A percentile compares a stretch with the other conserved stretches of the same genome.
phyloP scores from a whole-genome alignment of 257 asterid species.

The Fraxinus pennsylvanica region DNA sequence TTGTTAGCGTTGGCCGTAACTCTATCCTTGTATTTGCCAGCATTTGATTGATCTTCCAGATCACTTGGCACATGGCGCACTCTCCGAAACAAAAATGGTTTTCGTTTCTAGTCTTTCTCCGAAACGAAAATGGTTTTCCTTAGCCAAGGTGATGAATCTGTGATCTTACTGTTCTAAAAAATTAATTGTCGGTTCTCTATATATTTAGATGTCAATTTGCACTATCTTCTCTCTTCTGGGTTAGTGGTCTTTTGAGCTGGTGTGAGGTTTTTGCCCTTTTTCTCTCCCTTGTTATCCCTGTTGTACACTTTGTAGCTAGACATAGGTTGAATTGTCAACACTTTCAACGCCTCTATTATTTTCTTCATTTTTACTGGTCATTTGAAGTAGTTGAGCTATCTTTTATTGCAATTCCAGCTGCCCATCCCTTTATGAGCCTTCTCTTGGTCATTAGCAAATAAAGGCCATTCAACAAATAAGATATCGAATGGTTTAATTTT shows the following conservation, averaged over 20 bases:
- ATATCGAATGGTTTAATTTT: too few relatives aligned
- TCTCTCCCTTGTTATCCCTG: neutral
- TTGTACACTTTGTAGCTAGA: neutral
- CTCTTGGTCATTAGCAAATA: neutral
- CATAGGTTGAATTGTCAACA: neutral
- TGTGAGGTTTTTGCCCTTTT: neutral
- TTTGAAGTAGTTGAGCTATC: neutral
- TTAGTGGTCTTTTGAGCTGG: neutral
- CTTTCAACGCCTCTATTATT: neutral
- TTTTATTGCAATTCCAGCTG: neutral
- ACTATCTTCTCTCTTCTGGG: neutral
- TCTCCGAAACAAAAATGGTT: constrained; percentile 62
- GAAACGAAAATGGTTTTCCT: neutral
- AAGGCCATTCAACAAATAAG: neutral
- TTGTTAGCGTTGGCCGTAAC: constrained; percentile 26
- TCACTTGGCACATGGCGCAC: constrained; percentile 61
- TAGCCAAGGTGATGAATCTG: neutral
- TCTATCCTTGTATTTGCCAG: constrained; percentile 45
- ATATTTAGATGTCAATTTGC: neutral
- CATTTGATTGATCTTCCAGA: constrained; percentile 74
- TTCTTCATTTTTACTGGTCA: neutral
- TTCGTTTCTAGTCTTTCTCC: constrained; percentile 25
- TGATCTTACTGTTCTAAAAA: neutral
- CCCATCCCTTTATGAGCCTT: neutral
- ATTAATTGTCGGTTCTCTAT: neutral